Base-by-base conservation (phyloP, 495 filamentous ascomycete genomes). In the Aspergillus nanangensis region DNA sequence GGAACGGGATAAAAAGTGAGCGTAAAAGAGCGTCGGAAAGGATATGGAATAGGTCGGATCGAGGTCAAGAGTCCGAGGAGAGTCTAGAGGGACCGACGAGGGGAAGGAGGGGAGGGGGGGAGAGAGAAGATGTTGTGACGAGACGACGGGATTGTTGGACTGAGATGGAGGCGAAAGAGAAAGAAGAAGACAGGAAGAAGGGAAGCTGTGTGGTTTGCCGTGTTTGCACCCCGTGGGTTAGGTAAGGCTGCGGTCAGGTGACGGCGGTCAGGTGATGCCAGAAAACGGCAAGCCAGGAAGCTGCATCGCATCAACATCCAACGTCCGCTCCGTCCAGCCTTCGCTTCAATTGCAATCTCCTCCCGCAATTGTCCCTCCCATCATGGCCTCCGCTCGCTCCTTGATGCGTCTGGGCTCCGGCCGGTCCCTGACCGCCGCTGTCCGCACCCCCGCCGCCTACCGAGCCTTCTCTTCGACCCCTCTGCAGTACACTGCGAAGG, bases 371-470 rank as follows among this genome's bases (percentile, higher is more conserved):
- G 55, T 58, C 47, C 38, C 60, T 35, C 63, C 47, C 62, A 66
- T 60, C 53, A 74, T 67, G 66, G 66, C 69, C 63, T 66, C 63
- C 60, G 55, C 71, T 65, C 76, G 63, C 65, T 84, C 84, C 70
- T 70, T 83, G 67, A 81, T 80, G 76, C 82, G 79, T 72, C 62
- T 83, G 67, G 77, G 78, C 59, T 70, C 77, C 64, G 76, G 73
- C 55, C 80, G 81, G 60, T 77, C 78, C 45, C 62, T 84, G 62
- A 70, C 77, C 55, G 76, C 78, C 48, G 78, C 77, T 62, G 60
- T 81, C 56, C 73, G 78, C 59, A 72, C 78, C 13, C 66, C 69
- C 52, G 77, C 71, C 58, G 59, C 52, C 49, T 59, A 65, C 55
- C 77, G 80, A 48, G 73, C 71, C 55, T 79, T 84, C 61, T 70